Base-by-base conservation (phyloP, 2,329 filamentous ascomycete species). In the Rhinocladiella similis region DNA sequence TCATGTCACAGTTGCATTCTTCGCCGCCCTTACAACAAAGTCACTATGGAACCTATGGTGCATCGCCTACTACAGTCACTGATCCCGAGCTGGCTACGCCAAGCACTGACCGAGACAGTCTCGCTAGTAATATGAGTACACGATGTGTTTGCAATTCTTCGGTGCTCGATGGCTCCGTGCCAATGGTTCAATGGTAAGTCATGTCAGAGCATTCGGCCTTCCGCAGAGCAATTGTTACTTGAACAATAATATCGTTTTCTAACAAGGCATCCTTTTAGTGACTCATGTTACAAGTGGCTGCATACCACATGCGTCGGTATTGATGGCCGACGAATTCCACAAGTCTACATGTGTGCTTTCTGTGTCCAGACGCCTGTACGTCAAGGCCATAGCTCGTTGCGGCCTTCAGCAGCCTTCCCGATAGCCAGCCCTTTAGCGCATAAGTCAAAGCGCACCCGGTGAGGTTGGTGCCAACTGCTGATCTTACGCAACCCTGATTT, bases 211-310 rank as follows among this genome's bases (percentile, higher is more conserved):
- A 25, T 46, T 27, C 13, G 10, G 4, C 12, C 43, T n/a, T 27
- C 14, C 3, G 10, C 9, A 14, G 12, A 9, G 18, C n/a, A 43
- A 35, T 10, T 18, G 13, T 33, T 46, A 6, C 22, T n/a, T n/a
- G 16, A 3, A 3, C 4, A 36, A 18, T 20, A 19, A 38, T 39
- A n/a, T 14, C 19, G 14, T n/a, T 27, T 27, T 16, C 35, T 59
- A 42, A 48, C 16, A 42, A 46, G 25, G 22, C 10, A 36, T 53
- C 2, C 29, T 43, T 36, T 20, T 59, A 80, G 84, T 70, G 80
- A 83, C 68, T 82, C 80, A 20, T 87, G 83, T 71, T 80, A 75
- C n/a, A 83, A 85, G 63, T 86, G 82, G 80, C 72, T 83, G 27
- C 84, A 87, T 64, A 79, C 80, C 29, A 74, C 75, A 53, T 87